These are phyloP conservation scores for Fraxinus cuspidata DNA, from an alignment of 257 asterid genomes.

Conservation along the genomic window DNA sequence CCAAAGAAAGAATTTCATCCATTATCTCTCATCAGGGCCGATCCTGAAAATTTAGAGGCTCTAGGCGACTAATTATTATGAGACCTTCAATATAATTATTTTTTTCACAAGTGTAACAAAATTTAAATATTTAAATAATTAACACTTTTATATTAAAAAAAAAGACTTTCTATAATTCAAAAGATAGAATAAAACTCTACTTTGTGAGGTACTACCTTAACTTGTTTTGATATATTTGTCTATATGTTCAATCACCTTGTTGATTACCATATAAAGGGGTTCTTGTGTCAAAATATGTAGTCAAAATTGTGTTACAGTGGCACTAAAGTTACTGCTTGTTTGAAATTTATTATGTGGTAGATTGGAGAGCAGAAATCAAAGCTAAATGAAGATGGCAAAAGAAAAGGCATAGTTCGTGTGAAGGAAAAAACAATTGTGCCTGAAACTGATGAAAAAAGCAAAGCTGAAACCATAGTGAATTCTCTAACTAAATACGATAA, in stretches of 20 bases:
- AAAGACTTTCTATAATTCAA: no score
- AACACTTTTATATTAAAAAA: no score
- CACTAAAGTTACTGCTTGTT: background rate
- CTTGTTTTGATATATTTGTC: no score
- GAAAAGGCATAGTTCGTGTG: slow-evolving; percentile 39
- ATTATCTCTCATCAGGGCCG: no score
- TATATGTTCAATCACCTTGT: background rate
- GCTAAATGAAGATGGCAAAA: slow-evolving; percentile 42
- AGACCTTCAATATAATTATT: no score
- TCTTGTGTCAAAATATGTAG: background rate
- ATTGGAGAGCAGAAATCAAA: slow-evolving; percentile 62
- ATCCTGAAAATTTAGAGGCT: no score
- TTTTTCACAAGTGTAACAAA: no score
- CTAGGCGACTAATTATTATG: no score
- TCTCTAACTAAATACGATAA: slow-evolving; percentile 29
- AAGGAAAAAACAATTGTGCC: slow-evolving; percentile 56
- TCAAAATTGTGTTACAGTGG: background rate
- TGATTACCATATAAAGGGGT: background rate
- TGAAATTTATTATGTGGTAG: slow-evolving; percentile 27
- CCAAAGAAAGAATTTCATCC: no score
- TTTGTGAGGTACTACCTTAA: slow-evolving; percentile 49
- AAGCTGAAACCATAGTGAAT: slow-evolving; percentile 20
- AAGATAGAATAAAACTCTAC: slow-evolving; percentile 65
- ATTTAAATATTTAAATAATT: no score
- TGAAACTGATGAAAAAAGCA: slow-evolving; percentile 43